These are phyloP conservation scores for Chamaecyparis obtusa DNA, from an alignment of 75 land plant species.

Conservation along the genomic window DNA sequence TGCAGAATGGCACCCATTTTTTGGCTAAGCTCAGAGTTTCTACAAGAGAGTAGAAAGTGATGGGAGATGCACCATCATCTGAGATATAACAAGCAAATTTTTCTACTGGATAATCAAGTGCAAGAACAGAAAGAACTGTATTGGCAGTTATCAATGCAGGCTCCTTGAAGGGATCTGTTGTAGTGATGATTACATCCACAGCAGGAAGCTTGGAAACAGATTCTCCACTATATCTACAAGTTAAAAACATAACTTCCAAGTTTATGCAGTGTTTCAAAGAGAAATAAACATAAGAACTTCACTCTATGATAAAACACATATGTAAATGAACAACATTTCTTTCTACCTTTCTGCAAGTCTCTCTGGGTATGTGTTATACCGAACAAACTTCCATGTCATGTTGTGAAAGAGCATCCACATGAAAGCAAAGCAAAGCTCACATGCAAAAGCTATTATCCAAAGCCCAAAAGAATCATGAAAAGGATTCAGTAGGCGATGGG, in stretches of 20 bases:
- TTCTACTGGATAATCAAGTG: conserved; percentile 17
- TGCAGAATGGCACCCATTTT: conserved; percentile 52
- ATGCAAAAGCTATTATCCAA: conserved; percentile 28
- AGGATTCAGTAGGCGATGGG: conserved; percentile 10
- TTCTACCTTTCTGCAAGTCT: conserved; percentile 17
- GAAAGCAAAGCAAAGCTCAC: conserved; percentile 33
- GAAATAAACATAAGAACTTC: neutral
- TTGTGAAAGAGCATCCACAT: conserved; percentile 17
- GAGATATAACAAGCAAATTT: conserved; percentile 9
- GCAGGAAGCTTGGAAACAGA: neutral
- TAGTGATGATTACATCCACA: conserved; percentile 3
- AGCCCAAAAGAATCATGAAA: conserved; percentile 2
- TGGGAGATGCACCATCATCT: conserved; percentile 20
- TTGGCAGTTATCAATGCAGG: conserved; percentile 1
- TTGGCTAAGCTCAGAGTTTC: conserved; percentile 41
- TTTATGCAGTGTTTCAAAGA: neutral
- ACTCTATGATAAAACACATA: neutral
- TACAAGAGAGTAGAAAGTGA: conserved; percentile 32
- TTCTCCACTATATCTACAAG: conserved; percentile 3
- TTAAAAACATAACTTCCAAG: too few relatives aligned
- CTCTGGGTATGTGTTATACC: conserved; percentile 23
- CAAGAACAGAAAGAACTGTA: conserved; percentile 5
- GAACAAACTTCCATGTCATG: conserved; percentile 20
- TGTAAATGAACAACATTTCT: neutral
- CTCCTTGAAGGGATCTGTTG: conserved; percentile 7